Base-by-base conservation (phyloP, 331 rosid genomes). In the Dryas integrifolia region DNA sequence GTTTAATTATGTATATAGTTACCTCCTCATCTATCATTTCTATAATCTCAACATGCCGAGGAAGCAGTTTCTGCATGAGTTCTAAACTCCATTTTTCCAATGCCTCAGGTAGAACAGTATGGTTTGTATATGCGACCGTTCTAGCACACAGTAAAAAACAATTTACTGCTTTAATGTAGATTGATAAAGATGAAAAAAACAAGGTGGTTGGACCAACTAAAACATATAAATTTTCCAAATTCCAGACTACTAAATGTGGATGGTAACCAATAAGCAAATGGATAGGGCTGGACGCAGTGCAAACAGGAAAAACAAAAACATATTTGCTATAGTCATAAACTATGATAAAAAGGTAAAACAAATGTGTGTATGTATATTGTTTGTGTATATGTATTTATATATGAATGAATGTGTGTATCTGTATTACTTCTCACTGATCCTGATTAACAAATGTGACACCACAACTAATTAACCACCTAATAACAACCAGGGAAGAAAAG, bases 61-160 rank as follows among this genome's bases (percentile, higher is more conserved):
- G 99, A 81, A 95, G 99, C 62, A 95, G 77, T 76, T 83, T 83
- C 86, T 89, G 85, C 96, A 95, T 85, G 61, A 95, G 97, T 58
- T 88, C 96, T 21, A 89, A 74, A 81, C 93, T 95, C 99, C 97
- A 95, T 77, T 95, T 95, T 87, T 95, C 99, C 84, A 95, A 83
- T 79, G 99, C 99, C 86, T 95, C 99, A 0, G 99, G 99, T 69
- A 95, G 93, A 83, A 95, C 97, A 35, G 99, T 95, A 64, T 95
- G 99, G 79, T 95, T 95, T 69, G 99, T 92, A 84, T 95, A 95
- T 74, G 99, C 99, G 53, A 95, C 97, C 80, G 96, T 85, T 82
- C 99, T 95, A 60, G 80, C 50, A 73, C 74, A 57, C 55, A 78
- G 43, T 57, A 30, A 30, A 30, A 30, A 30, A 30, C 35, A 30